Percentiles rank a stretch among this genome's conserved stretches.
phyloP scores from a whole-genome alignment of 2,329 filamentous ascomycete species.

The Zymoseptoria tritici region DNA sequence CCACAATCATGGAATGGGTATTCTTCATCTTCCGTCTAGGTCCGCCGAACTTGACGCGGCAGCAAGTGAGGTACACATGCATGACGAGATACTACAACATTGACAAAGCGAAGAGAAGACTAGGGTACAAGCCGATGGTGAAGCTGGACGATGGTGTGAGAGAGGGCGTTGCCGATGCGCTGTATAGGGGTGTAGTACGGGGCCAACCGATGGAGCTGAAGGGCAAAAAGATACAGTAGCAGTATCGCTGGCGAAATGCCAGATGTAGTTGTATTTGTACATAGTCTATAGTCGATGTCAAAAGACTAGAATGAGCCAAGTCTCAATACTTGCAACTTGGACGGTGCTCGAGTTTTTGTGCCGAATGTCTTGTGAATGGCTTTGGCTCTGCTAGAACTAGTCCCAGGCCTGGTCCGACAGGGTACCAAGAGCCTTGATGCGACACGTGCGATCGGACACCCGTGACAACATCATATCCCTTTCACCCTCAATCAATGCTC shows the following conservation, averaged over 20 bases:
- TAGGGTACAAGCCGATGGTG: slow-evolving; percentile 64
- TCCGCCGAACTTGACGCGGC: slow-evolving; percentile 40
- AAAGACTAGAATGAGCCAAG: background rate
- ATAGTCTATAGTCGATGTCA: background rate
- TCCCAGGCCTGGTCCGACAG: too few species aligned
- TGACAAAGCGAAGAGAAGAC: slow-evolving; percentile 61
- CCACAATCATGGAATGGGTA: slow-evolving; percentile 37
- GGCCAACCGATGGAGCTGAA: slow-evolving; percentile 30
- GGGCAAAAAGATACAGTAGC: slow-evolving; percentile 23
- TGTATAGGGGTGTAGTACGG: slow-evolving; percentile 28
- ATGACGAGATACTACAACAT: slow-evolving; percentile 76
- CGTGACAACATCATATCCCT: too few species aligned
- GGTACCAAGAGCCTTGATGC: too few species aligned
- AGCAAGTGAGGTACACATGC: slow-evolving; percentile 55
- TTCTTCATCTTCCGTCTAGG: slow-evolving; percentile 38
- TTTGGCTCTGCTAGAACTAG: too few species aligned
- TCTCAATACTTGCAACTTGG: too few species aligned
- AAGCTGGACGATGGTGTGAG: slow-evolving; percentile 55
- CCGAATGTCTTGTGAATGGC: too few species aligned
- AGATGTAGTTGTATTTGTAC: background rate
- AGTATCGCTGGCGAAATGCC: background rate
- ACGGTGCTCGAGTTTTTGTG: too few species aligned
- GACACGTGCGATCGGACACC: too few species aligned
- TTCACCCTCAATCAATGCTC: too few species aligned
- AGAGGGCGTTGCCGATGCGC: slow-evolving; percentile 38